phyloP scores from a whole-genome alignment of 257 asterid species.

The Schizonepeta tenuifolia region DNA sequence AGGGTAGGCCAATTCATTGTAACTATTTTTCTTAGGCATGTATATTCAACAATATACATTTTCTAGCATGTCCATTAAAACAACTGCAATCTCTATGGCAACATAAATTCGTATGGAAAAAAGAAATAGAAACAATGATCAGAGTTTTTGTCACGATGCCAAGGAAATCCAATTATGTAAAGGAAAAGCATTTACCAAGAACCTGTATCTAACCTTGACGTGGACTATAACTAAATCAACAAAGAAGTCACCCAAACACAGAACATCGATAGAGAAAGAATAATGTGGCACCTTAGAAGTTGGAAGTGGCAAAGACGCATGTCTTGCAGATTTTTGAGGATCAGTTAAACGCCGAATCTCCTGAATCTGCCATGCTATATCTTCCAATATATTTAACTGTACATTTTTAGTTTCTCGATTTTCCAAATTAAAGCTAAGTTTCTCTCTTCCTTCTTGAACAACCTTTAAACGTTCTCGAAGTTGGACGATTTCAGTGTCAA shows the following conservation, averaged over 20 bases:
- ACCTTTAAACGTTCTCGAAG: slow-evolving; percentile 66
- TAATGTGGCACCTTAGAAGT: slow-evolving; percentile 56
- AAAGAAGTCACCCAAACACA: slow-evolving; percentile 21
- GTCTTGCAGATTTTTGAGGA: slow-evolving; percentile 57
- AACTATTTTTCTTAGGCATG: not conserved
- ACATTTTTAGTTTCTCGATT: slow-evolving; percentile 51
- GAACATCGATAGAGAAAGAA: slow-evolving; percentile 4
- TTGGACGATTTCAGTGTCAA: slow-evolving; percentile 62
- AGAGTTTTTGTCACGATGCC: not conserved
- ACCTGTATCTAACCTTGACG: not conserved
- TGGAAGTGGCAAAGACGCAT: slow-evolving; percentile 70
- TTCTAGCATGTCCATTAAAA: not conserved
- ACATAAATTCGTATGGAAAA: not conserved
- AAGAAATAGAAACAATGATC: not conserved
- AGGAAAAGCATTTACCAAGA: slow-evolving; percentile 1
- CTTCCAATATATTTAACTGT: slow-evolving; percentile 74
- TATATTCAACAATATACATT: not conserved
- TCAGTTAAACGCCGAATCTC: slow-evolving; percentile 55
- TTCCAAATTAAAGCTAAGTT: slow-evolving; percentile 60
- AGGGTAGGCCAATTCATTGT: not conserved
- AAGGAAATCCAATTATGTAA: not conserved
- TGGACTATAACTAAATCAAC: slow-evolving; percentile 1
- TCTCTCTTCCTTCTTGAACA: slow-evolving; percentile 80
- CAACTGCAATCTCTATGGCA: not conserved
- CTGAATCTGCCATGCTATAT: slow-evolving; percentile 63